These are phyloP conservation scores for Ganoderma sinense DNA, from an alignment of 1,284 basidiomycete species.

Conservation along the genomic window DNA sequence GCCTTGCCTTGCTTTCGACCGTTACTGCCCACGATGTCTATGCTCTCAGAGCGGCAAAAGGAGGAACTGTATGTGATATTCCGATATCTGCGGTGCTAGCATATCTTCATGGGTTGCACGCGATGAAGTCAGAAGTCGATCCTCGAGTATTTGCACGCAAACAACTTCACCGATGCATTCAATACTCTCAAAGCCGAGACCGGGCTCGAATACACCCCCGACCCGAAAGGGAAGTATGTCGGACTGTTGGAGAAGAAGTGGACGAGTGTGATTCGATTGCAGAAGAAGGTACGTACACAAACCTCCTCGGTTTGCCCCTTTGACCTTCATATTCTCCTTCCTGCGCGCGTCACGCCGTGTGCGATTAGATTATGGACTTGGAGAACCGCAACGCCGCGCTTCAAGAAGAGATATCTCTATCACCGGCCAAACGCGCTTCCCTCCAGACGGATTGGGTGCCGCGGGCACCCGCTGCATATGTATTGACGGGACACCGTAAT, in stretches of 20 bases:
- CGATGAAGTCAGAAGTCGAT: slow-evolving; percentile 76
- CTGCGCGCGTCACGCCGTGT: not conserved
- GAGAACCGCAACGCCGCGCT: slow-evolving; percentile 70
- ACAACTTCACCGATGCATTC: slow-evolving; percentile 68
- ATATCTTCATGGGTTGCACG: slow-evolving; percentile 20
- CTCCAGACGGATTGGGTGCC: slow-evolving; percentile 75
- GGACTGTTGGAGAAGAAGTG: slow-evolving; percentile 85
- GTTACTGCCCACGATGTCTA: slow-evolving; percentile 31
- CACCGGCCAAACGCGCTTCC: slow-evolving; percentile 36
- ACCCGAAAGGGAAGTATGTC: slow-evolving; percentile 68
- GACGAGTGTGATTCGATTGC: slow-evolving; percentile 81
- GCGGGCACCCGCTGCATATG: slow-evolving; percentile 65
- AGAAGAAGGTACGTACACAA: slow-evolving; percentile 72
- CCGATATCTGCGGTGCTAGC: slow-evolving; percentile 16
- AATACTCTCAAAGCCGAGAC: slow-evolving; percentile 68
- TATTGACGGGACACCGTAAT: slow-evolving; percentile 70
- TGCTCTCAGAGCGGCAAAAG: slow-evolving; percentile 67
- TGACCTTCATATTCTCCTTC: slow-evolving; percentile 3
- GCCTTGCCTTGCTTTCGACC: slow-evolving; percentile 5
- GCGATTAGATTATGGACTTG: slow-evolving; percentile 74
- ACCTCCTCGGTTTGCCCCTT: not conserved
- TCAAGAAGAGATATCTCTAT: slow-evolving; percentile 53
- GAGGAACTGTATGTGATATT: slow-evolving; percentile 71
- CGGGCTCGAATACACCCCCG: slow-evolving; percentile 35
- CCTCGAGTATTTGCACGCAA: slow-evolving; percentile 77